phyloP scores from a whole-genome alignment of 768 basidiomycete genomes.

The Mycena rosella region DNA sequence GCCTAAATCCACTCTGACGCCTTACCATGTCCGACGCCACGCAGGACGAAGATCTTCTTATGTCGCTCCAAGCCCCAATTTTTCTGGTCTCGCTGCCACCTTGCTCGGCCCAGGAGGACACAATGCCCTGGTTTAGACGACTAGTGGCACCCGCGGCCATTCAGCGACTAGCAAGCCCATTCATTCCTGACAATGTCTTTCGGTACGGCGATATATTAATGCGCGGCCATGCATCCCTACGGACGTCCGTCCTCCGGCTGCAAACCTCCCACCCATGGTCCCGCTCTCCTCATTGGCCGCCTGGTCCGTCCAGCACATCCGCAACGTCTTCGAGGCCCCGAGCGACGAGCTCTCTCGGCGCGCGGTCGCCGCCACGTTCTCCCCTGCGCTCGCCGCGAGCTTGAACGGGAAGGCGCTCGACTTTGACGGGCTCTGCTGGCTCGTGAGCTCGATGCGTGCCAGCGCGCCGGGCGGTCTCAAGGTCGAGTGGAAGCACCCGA shows the following conservation, averaged over 20 bases:
- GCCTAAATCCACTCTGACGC: background rate
- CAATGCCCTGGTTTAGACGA: background rate
- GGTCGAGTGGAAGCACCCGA: slow-evolving; percentile 62
- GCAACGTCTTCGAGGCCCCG: slow-evolving; percentile 62
- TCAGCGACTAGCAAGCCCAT: background rate
- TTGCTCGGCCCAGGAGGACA: background rate
- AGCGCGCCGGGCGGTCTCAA: slow-evolving; percentile 54
- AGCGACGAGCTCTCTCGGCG: slow-evolving; percentile 56
- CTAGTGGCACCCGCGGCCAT: too few species aligned
- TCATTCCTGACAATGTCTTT: background rate
- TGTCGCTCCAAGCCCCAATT: background rate
- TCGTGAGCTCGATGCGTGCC: slow-evolving; percentile 58
- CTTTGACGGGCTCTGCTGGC: slow-evolving; percentile 54
- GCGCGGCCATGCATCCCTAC: background rate
- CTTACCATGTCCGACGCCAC: background rate
- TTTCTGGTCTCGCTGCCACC: background rate
- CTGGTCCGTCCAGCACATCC: slow-evolving; percentile 66
- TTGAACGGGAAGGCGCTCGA: slow-evolving; percentile 60
- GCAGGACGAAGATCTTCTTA: background rate
- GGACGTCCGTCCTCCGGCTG: background rate
- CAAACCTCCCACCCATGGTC: background rate
- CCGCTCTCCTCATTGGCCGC: slow-evolving; percentile 56
- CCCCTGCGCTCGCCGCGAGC: slow-evolving; percentile 52
- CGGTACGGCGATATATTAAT: background rate
- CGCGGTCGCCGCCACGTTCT: slow-evolving; percentile 62